Evolutionary conservation across 2,329 filamentous ascomycete genomes (phyloP), one percentile per base, ranked within the genome.

Genomic region (Apiospora pterosperma): DNA sequence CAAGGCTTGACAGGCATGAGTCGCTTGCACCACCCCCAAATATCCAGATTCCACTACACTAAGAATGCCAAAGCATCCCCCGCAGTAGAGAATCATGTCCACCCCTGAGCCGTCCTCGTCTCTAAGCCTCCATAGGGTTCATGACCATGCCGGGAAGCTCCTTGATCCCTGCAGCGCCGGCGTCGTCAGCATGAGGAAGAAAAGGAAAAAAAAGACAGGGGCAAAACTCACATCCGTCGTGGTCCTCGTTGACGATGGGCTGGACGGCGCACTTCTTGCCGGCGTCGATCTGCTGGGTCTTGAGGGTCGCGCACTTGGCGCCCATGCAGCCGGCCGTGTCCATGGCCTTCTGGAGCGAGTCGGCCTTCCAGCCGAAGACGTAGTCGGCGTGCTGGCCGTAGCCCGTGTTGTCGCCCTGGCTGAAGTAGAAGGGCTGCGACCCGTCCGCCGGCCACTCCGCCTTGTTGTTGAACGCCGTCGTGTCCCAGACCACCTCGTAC

Each of bases 401-500:
- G 21, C 66, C 63, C 25, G 64, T 66, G 25, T 61, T 67, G 60
- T 75, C 72, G 14, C 66, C 67, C 23, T 69, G 74, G 62, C 70
- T 72, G 67, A 71, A 74, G 48, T 73, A 69, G 44, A 74, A 75
- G 4, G 73, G 73, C 62, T 75, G 73, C 31, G 73, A 74, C 41
- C 73, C 73, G 59, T 74, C 73, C 28, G 71, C 67, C 12, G 72
- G 72, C 72, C 72, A 74, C 8, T 74, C n/a, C 19, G 65, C 65
- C 62, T 65, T 62, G 63, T 73, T 68, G 36, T 74, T 74, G 62
- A 74, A 74, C 5, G 66, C 64, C 36, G 67, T 67, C 6, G 73
- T 74, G 62, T 80, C 74, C 80, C 82, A 90, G 71, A 86, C 82
- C 63, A 86, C 82, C 74, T 89, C 87, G 69, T 80, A 86, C 78